Base-by-base conservation (phyloP, 352 stramenopile species). In the Phytophthora hibernalis region DNA sequence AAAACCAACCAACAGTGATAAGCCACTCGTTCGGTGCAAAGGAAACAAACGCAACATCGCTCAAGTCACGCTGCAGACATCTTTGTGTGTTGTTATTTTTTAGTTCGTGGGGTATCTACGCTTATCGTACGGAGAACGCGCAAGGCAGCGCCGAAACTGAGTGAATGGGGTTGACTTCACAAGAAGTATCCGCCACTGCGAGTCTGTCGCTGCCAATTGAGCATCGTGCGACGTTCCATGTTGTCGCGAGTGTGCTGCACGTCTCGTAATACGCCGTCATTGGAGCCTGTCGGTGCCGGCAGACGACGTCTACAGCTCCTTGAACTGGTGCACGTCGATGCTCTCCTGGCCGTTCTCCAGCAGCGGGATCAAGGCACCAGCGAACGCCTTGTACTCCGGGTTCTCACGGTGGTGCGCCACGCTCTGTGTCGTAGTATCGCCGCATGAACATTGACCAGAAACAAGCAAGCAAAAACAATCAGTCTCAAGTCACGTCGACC, bases 311-410 rank as follows among this genome's bases (percentile, higher is more conserved):
- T 59, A 59, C 12, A 45, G 31, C 53, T 60, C 53, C 13, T 50
- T 51, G 38, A 60, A 60, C 40, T 60, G 53, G 53, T 60, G 53
- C 53, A 60, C 53, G 38, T 60, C 53, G 15, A 60, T 15, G 24
- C 53, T 60, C 15, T 49, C 51, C 51, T 58, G 51, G 22, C 51
- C 51, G 35, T 58, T 58, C 37, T 58, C 51, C 35, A 58, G 21
- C 51, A 58, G 51, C 33, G 51, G 9, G 20, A 58, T 12, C 51
- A 58, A 49, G 3, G 35, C 33, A 8, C 28, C 48, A 7, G 48
- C 48, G 48, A 54, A 54, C 2, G 48, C 16, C 48, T 54, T 54
- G 48, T 54, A 48, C 21, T 40, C 15, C 11, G 51, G 37, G 51
- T 58, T n/a, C 51, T 58, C 51, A n/a, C 51, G 51, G 51, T 58